These are phyloP conservation scores for Fusarium newnesense DNA, from an alignment of 2,329 filamentous ascomycete genomes.

Conservation along the genomic window DNA sequence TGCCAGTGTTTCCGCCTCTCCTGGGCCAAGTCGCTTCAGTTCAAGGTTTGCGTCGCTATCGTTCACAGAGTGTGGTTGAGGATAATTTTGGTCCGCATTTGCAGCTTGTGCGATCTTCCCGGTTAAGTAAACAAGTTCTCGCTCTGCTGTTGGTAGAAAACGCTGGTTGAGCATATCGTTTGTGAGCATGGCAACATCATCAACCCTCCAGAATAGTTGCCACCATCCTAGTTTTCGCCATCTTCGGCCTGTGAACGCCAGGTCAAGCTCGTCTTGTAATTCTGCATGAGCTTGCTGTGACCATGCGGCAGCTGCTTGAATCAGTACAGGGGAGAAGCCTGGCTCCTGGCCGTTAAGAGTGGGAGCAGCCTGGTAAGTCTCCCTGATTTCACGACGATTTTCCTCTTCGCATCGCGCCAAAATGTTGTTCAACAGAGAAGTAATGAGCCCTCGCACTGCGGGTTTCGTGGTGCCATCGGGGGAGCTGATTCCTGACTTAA, in stretches of 20 bases:
- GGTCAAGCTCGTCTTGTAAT: conserved; percentile 80
- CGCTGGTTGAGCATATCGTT: conserved; percentile 79
- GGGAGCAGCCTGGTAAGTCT: conserved; percentile 44
- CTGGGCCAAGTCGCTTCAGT: conserved; percentile 38
- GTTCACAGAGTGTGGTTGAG: conserved; percentile 48
- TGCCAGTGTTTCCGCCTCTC: conserved; percentile 42
- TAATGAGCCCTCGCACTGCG: conserved; percentile 72
- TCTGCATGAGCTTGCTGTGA: conserved; percentile 84
- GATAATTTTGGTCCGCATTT: conserved; percentile 45
- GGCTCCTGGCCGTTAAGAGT: conserved; percentile 27
- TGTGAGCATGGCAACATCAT: conserved; percentile 87
- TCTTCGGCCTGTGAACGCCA: conserved; percentile 77
- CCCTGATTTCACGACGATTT: conserved; percentile 49
- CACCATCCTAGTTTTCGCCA: conserved; percentile 92
- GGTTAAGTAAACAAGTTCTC: conserved; percentile 82
- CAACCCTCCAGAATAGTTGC: conserved; percentile 94
- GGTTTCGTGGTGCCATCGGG: conserved; percentile 66
- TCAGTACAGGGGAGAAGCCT: conserved; percentile 60
- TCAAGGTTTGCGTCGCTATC: conserved; percentile 1
- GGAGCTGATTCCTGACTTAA: conserved; percentile 60
- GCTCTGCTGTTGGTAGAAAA: conserved; percentile 83
- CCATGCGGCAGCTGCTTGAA: conserved; percentile 73
- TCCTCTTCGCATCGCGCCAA: conserved; percentile 61
- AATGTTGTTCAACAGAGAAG: conserved; percentile 71
- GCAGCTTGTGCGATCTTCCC: conserved; percentile 73